These are phyloP conservation scores for Hericium alpestre DNA, from an alignment of 768 basidiomycete genomes.

Conservation along the genomic window DNA sequence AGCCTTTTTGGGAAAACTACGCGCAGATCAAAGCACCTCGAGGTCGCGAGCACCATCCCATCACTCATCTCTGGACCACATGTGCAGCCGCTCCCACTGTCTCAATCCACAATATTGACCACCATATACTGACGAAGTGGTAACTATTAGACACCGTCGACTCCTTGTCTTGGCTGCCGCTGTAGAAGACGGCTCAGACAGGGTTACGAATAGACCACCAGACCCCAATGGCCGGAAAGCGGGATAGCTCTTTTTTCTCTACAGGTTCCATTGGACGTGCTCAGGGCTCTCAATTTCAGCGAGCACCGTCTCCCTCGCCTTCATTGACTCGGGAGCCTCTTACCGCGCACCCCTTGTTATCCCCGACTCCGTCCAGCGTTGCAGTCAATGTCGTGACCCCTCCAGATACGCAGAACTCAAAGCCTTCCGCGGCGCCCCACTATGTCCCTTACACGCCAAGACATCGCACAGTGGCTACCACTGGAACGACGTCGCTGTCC, in stretches of 20 bases:
- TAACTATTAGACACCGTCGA: too few species aligned
- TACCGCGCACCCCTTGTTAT: constrained; percentile 57
- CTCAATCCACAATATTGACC: too few species aligned
- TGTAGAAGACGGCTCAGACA: too few species aligned
- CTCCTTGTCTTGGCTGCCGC: too few species aligned
- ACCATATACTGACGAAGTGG: too few species aligned
- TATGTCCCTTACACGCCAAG: constrained; percentile 75
- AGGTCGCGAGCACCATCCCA: too few species aligned
- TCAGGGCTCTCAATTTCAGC: constrained; percentile 32
- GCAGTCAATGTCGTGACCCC: constrained; percentile 17
- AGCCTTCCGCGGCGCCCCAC: constrained; percentile 24
- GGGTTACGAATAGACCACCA: neutral
- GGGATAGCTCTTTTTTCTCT: constrained; percentile 32
- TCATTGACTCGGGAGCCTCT: constrained; percentile 36
- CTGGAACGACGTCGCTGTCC: constrained; percentile 26
- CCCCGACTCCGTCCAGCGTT: constrained; percentile 25
- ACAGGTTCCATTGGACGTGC: constrained; percentile 45
- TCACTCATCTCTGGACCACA: too few species aligned
- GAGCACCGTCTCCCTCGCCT: constrained; percentile 24
- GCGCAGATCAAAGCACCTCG: too few species aligned
- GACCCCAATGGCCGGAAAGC: constrained; percentile 25
- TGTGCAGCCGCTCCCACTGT: too few species aligned
- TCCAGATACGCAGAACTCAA: constrained; percentile 2
- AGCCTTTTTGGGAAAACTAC: too few species aligned
- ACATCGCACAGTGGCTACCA: constrained; percentile 44